Percentiles rank a stretch among this genome's conserved stretches.
Conservation (phyloP, 805 yeast species). For the Nematodospora valgi region DNA sequence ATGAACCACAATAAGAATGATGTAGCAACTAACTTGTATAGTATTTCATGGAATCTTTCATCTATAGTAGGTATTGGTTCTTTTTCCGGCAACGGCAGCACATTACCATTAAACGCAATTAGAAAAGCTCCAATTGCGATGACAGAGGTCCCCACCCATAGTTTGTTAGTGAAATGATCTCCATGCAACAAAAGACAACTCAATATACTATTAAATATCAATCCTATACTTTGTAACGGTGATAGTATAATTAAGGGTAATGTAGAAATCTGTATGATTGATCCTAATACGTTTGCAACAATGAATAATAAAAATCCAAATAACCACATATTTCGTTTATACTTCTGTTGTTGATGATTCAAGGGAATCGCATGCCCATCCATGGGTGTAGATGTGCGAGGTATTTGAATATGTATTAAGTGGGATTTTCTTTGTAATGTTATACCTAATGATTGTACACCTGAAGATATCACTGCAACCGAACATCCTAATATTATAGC, state of each 20-base stretch:
- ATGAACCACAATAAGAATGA: slow-evolving; percentile 60
- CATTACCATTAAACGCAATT: slow-evolving; percentile 72
- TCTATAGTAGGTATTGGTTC: slow-evolving; percentile 21
- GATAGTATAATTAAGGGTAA: slow-evolving; percentile 76
- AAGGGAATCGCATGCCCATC: slow-evolving; percentile 23
- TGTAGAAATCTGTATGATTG: slow-evolving; percentile 78
- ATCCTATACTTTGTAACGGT: slow-evolving; percentile 81
- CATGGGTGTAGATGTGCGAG: slow-evolving; percentile 13
- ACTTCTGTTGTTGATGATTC: slow-evolving; percentile 25
- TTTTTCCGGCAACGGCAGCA: slow-evolving; percentile 9
- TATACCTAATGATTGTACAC: slow-evolving; percentile 76
- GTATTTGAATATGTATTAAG: slow-evolving; percentile 36
- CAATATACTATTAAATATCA: slow-evolving; percentile 77
- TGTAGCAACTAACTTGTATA: slow-evolving; percentile 32
- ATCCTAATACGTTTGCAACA: slow-evolving; percentile 72
- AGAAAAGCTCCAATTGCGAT: slow-evolving; percentile 72
- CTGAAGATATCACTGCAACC: slow-evolving; percentile 73
- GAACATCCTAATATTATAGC: slow-evolving; percentile 54
- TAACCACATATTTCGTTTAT: slow-evolving; percentile 65
- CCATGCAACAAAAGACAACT: slow-evolving; percentile 63
- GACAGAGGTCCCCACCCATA: slow-evolving; percentile 62
- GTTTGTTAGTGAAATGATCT: slow-evolving; percentile 59
- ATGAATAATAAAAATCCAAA: slow-evolving; percentile 70
- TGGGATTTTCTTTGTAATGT: slow-evolving; percentile 82
- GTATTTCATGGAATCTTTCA: slow-evolving; percentile 36